Evolutionary conservation across 192 early-diverging fungal genomes (phyloP), one percentile per base, ranked within the genome.

Genomic region (Fimicolochytrium jonesii): DNA sequence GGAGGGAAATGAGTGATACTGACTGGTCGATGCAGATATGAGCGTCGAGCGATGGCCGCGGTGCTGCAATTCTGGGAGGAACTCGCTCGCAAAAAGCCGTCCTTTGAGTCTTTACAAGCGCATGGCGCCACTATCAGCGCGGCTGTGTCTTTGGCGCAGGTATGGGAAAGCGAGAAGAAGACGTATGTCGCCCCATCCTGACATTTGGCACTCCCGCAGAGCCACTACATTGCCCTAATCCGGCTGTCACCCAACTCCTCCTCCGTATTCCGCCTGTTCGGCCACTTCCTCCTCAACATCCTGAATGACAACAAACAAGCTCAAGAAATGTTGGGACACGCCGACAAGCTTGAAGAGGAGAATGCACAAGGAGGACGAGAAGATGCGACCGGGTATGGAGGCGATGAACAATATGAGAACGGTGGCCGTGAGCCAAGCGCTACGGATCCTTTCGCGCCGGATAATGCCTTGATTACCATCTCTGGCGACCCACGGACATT

Each of bases 61-160:
- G 64, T 75, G 1, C 26, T 73, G 13, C 72, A 75, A 43, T 78
- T 78, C 52, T 78, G 77, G 77, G 62, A 67, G 0, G 77, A 78
- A 44, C 68, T 78, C 17, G 59, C 72, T 28, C 56, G 59, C 31
- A 37, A 42, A 6, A 18, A 59, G 18, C 77, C 77, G 6, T 61
- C 62, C 2, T 70, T 75, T 46, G 44, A 51, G 18, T 68, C 69
- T 28, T 55, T 78, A 0, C 77, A 78, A 17, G 15, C 41, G 7
- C 63, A 72, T 29, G 72, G 72, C 2, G 56, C 70, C 17, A 39
- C 46, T 0, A 64, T 78, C 15, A 64, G 59, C 4, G 42, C 59
- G n/a, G 72, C 77, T 13, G 52, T 72, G 17, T 72, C 72, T 1
- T 20, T 42, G 4, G 73, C 77, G 22, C 59, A 58, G 36, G 39